Conservation (phyloP, 331 rosid genomes). For the Arachis monticola region DNA sequence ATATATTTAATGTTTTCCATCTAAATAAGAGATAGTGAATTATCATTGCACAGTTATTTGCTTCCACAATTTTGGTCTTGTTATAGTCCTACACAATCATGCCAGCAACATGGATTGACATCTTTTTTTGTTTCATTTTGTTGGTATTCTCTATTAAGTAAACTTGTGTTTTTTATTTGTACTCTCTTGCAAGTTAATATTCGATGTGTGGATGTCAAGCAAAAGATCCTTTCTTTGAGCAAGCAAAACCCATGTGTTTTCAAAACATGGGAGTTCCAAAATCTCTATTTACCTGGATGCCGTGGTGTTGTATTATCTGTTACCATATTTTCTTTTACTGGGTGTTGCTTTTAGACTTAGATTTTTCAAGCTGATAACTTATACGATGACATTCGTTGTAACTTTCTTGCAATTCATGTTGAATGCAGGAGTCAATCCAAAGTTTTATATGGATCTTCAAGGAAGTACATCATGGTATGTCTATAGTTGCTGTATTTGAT, state of each 20-base stretch:
- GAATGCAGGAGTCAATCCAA: conserved; percentile 61
- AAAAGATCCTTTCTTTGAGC: neutral
- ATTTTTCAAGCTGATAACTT: neutral
- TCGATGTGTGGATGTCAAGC: neutral
- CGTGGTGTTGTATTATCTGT: neutral
- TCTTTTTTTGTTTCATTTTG: conserved; percentile 3
- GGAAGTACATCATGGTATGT: conserved; percentile 63
- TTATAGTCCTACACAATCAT: no score
- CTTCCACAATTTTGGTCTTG: neutral
- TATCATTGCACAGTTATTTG: neutral
- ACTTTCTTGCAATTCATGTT: conserved; percentile 36
- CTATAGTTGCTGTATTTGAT: conserved; percentile 20
- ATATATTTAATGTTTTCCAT: neutral
- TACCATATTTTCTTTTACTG: neutral
- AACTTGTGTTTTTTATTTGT: neutral
- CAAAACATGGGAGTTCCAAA: neutral
- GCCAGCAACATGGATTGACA: neutral
- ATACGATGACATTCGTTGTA: conserved; percentile 31
- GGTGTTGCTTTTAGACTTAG: conserved; percentile 10
- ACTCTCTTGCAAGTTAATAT: neutral
- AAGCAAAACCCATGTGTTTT: neutral
- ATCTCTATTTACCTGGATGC: neutral
- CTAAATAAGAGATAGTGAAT: neutral
- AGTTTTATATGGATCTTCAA: conserved; percentile 47
- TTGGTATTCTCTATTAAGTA: neutral